Base-by-base conservation (phyloP, 768 basidiomycete species). In the Trametes cubensis region DNA sequence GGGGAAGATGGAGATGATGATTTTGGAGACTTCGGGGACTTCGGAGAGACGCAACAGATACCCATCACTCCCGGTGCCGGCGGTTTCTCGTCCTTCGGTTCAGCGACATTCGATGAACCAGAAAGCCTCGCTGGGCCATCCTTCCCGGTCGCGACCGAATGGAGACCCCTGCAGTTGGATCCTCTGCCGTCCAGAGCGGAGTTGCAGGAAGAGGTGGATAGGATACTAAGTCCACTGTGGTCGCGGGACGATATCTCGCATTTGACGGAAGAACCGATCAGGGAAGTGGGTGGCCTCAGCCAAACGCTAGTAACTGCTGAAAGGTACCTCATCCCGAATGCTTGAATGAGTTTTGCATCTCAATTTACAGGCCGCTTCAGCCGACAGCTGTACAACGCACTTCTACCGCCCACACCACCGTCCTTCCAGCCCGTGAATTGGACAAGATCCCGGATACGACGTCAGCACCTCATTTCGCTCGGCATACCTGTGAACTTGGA, bases 401-500 rank as follows among this genome's bases (percentile, higher is more conserved):
- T 95, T 18, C 72, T 92, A 41, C 79, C 78, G 13, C 82, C 88
- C 65, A 82, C 87, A 0, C 86, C 89, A 2, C 88, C 91, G 38
- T 83, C 87, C 11, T 88, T 84, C 47, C 87, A 89, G 71, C 88
- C 92, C n/a, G 87, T 94, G 55, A 95, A 92, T 68, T 98, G 95
- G 95, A 95, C 87, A 53, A 88, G 94, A 49, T 96, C 94, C 59
- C 85, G 91, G 46, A 94, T 94, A 71, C 85, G 95, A 58, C 80
- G 94, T 50, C 93, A 94, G 70, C 93, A 97, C 69, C 80, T 98
- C 50, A 96, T 96, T 62, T 77, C 92, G 14, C 85, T 98, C 25
- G 95, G 95, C 23, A 88, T 98, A 48, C 95, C 95, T 4, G 92
- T 98, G 55, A 98, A 98, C 71, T 80, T 98, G 6, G 95, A 98